Evolutionary conservation across 1,284 basidiomycete genomes (phyloP).

Genomic region (Irpex lacteus): DNA sequence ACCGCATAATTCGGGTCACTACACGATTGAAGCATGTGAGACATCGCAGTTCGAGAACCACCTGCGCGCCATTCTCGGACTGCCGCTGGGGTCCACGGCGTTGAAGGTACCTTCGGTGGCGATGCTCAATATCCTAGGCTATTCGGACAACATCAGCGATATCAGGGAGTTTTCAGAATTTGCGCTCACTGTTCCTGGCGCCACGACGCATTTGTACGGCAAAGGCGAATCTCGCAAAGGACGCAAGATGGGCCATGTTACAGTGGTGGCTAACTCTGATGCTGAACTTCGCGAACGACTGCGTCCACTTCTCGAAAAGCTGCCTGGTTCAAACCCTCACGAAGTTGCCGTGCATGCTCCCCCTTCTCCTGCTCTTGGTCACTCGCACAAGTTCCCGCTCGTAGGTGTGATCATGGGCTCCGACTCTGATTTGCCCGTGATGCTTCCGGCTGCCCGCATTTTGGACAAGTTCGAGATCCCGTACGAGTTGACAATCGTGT

Average conservation of each 20-base stretch:
- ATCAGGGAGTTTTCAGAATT: slow-evolving; percentile 52
- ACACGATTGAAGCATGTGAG: slow-evolving; percentile 98
- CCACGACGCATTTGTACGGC: slow-evolving; percentile 89
- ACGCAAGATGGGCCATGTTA: slow-evolving; percentile 98
- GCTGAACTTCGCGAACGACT: slow-evolving; percentile 71
- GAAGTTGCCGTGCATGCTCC: slow-evolving; percentile 63
- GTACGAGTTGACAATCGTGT: slow-evolving; percentile 95
- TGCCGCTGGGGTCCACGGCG: slow-evolving; percentile 87
- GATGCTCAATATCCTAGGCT: slow-evolving; percentile 95
- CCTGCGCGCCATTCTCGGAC: slow-evolving; percentile 89
- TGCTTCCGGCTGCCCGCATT: slow-evolving; percentile 87
- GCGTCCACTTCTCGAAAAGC: slow-evolving; percentile 65
- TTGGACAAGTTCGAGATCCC: slow-evolving; percentile 83
- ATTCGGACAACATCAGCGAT: slow-evolving; percentile 63
- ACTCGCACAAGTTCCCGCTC: slow-evolving; percentile 72
- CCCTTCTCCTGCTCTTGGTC: slow-evolving; percentile 37
- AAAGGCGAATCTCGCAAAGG: slow-evolving; percentile 89
- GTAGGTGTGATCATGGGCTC: slow-evolving; percentile 99
- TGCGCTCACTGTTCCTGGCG: slow-evolving; percentile 72
- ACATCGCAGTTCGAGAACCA: slow-evolving; percentile 99
- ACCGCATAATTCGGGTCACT: slow-evolving; percentile 98
- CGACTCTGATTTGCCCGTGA: slow-evolving; percentile 94
- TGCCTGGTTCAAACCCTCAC: slow-evolving; percentile 50
- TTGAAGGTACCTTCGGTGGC: slow-evolving; percentile 86
- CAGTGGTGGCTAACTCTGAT: slow-evolving; percentile 83